A percentile compares a stretch with the other conserved stretches of the same genome.
Evolutionary conservation across 352 stramenopile species (phyloP).

Genomic region (Blastocystis sp.): DNA sequence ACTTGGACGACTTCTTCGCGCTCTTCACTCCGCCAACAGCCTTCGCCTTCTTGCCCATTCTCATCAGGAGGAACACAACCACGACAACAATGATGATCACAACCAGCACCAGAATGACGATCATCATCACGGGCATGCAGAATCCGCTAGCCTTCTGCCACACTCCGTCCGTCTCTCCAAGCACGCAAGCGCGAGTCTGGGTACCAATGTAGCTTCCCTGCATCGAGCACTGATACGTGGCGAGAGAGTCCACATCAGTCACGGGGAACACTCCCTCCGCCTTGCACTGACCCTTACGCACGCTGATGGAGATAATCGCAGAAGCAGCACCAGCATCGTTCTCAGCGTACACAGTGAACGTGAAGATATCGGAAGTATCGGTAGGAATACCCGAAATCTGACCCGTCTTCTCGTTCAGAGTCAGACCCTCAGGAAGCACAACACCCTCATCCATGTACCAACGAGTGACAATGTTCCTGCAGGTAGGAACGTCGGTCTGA

Average conservation of each 20-base stretch:
- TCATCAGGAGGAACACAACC: neutral
- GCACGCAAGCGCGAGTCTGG: slow-evolving; percentile 1
- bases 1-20: neutral
- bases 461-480: neutral
- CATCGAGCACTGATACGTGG: neutral
- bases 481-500: neutral
- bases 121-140: neutral
- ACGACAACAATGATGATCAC: neutral
- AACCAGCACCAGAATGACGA: slow-evolving; percentile 3
- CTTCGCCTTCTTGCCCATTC: neutral
- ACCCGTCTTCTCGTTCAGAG: neutral
- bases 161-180: slow-evolving; percentile 5
- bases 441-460: neutral
- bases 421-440: neutral
- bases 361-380: neutral
- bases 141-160: slow-evolving; percentile 28
- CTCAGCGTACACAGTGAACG: neutral
- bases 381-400: neutral
- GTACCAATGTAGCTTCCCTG: slow-evolving; percentile 43
- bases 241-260: neutral
- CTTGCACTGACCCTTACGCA: slow-evolving; percentile 4
- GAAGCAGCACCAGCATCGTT: neutral
- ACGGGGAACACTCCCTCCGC: slow-evolving; percentile 1
- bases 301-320: neutral
- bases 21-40: neutral